Evolutionary conservation across 352 stramenopile genomes (phyloP), one percentile per base, ranked within the genome.

Genomic region (Globisporangium viniferum): DNA sequence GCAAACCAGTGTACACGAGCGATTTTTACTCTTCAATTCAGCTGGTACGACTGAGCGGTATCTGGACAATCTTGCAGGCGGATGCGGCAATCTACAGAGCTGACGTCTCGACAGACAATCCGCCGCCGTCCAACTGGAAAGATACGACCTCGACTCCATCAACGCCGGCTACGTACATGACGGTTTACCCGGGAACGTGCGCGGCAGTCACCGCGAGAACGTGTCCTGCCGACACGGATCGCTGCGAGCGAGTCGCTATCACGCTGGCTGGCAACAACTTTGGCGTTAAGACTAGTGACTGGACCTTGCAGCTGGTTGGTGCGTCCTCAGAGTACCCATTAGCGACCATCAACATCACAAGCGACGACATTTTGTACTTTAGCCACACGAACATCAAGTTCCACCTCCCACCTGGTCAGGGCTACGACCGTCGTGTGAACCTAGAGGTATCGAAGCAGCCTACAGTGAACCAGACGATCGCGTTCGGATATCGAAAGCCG

Each of bases 331-430:
- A 31, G 0, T 64, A 48, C 39, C 14, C 31, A 31, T 20, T 82
- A 39, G 70, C 77, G 63, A 62, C 70, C 0, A 67, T 86, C 18
- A 70, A 71, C 60, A 60, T 90, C 22, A 78, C 74, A 2, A 39
- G 48, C 2, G 65, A 70, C 44, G 74, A 86, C 29, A 77, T 88
- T 55, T 56, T 86, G 2, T 87, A 78, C 68, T 90, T 83, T 68
- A 88, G 76, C 61, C 82, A 90, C 70, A 81, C 72, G 0, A 74
- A 72, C 39, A 86, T 90, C 67, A 74, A 80, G 53, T 90, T 90
- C 57, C 77, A 82, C 24, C 59, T 88, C 29, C 82, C 82, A 2
- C 64, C 68, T 8, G 79, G 82, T 18, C 78, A 90, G 75, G 80
- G 80, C 0, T 73, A 65, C 70, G 78, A 81, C 18, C 65, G 78